phyloP scores from a whole-genome alignment of 192 early-diverging fungal species.

The Entomortierella beljakovae region DNA sequence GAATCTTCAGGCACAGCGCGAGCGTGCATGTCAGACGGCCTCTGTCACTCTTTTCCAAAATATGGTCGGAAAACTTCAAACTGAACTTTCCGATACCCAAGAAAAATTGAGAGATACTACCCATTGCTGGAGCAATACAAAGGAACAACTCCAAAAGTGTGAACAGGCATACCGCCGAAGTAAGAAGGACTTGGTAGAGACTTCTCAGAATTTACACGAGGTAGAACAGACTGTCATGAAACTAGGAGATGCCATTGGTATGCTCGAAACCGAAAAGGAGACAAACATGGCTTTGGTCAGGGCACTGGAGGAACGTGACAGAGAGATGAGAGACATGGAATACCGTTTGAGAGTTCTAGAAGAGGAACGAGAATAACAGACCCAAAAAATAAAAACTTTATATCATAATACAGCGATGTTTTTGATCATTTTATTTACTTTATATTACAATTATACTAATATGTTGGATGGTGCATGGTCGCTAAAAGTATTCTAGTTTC shows the following conservation, averaged over 20 bases:
- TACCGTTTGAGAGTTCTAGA: slow-evolving; percentile 14
- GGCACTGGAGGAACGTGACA: slow-evolving; percentile 16
- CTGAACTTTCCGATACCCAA: slow-evolving; percentile 21
- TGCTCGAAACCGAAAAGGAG: slow-evolving; percentile 28
- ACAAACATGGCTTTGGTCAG: slow-evolving; percentile 10
- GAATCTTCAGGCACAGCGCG: slow-evolving; percentile 30
- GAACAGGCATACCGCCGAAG: slow-evolving; percentile 23
- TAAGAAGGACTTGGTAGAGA: slow-evolving; percentile 30
- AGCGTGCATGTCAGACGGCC: slow-evolving; percentile 20
- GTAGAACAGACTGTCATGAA: slow-evolving; percentile 30
- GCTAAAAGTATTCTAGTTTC: background rate
- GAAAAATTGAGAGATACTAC: slow-evolving; percentile 31
- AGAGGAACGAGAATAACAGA: slow-evolving; percentile 17
- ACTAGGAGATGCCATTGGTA: slow-evolving; percentile 24
- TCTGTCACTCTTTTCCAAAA: slow-evolving; percentile 33
- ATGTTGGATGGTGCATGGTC: background rate
- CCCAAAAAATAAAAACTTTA: background rate
- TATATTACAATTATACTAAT: background rate
- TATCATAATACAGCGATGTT: too few relatives aligned
- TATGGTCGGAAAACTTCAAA: slow-evolving; percentile 32
- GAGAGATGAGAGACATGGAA: slow-evolving; percentile 33
- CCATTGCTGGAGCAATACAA: slow-evolving; percentile 27
- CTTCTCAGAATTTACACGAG: slow-evolving; percentile 23
- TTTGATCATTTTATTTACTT: too few relatives aligned
- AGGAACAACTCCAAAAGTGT: slow-evolving; percentile 32